phyloP scores from a whole-genome alignment of 2,329 filamentous ascomycete species.

The Colletotrichum sp. region DNA sequence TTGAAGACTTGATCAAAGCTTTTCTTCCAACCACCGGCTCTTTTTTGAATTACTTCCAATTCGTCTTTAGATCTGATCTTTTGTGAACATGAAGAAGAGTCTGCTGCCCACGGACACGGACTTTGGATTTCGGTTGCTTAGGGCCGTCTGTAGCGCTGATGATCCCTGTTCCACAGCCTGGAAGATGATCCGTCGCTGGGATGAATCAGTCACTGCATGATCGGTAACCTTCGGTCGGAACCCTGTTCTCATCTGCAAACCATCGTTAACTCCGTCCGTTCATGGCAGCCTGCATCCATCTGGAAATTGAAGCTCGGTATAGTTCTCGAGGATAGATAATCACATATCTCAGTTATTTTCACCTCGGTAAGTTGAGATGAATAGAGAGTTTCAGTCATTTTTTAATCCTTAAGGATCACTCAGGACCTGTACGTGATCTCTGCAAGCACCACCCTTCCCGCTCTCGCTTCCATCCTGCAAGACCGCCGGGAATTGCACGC shows the following conservation, averaged over 20 bases:
- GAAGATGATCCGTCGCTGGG: neutral
- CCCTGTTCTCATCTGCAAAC: neutral
- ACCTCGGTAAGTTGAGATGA: neutral
- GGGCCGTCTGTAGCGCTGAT: neutral
- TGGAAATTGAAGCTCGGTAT: neutral
- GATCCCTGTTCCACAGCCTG: neutral
- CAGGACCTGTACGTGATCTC: neutral
- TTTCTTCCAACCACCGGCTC: neutral
- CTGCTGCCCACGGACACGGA: neutral
- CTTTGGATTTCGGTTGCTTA: neutral
- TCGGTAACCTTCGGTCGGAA: neutral
- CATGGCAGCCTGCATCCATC: neutral
- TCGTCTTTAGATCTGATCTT: neutral
- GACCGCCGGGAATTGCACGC: neutral
- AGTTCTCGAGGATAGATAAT: neutral
- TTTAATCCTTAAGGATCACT: neutral
- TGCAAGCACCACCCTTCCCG: neutral
- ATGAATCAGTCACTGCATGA: neutral
- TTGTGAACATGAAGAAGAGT: neutral
- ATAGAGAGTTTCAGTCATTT: rapidly evolving
- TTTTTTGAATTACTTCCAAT: neutral
- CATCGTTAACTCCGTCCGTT: neutral
- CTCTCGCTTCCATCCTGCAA: neutral
- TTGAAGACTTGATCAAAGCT: neutral
- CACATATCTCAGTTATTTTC: neutral